Base-by-base conservation (phyloP, 1,284 basidiomycete species). In the Tilletia setariae region DNA sequence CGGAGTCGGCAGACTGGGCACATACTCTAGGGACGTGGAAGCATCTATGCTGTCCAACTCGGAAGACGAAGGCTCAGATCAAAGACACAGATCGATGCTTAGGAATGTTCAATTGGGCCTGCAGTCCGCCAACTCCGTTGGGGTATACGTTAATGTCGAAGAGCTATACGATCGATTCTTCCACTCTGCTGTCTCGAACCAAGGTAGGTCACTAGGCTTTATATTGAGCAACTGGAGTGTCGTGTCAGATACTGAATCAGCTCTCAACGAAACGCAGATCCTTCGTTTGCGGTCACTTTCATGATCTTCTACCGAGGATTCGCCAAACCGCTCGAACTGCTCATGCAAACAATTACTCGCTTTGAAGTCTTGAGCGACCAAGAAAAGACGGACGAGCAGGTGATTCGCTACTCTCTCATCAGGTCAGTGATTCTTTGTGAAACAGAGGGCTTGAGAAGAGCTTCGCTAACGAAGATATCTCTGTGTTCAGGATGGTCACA, bases 231-330 rank as follows among this genome's bases (percentile, higher is more conserved):
- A n/a, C 28, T 23, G 47, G 15, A 56, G 15, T 46, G 21, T 23
- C 19, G 30, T 43, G 13, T 42, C n/a, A 16, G n/a, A 30, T 30
- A 21, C 13, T n/a, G 13, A 23, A 28, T 63, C 23, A 7, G 25
- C 13, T 15, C 42, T 53, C 53, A 66, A 19, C n/a, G n/a, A n/a
- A 40, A 40, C 35, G 6, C 62, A 68, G 67, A 68, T 51, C 56
- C 56, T 25, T 21, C 40, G 21, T 79, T 79, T 65, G 70, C 76
- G 40, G 67, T 69, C 49, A 78, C 74, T 69, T 79, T 78, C 61
- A 76, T 78, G 78, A 72, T 77, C 51, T 79, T 79, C 67, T 79
- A 70, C 68, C 73, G 78, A 21, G 78, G 75, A 6, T 79, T 79
- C 62, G 76, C 76, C 3, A 70, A 70, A 23, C 78, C 78, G 2